A percentile compares a stretch with the other conserved stretches of the same genome.
Evolutionary conservation across 2,329 filamentous ascomycete species (phyloP).

Genomic region (Hymenoscyphus occultus): DNA sequence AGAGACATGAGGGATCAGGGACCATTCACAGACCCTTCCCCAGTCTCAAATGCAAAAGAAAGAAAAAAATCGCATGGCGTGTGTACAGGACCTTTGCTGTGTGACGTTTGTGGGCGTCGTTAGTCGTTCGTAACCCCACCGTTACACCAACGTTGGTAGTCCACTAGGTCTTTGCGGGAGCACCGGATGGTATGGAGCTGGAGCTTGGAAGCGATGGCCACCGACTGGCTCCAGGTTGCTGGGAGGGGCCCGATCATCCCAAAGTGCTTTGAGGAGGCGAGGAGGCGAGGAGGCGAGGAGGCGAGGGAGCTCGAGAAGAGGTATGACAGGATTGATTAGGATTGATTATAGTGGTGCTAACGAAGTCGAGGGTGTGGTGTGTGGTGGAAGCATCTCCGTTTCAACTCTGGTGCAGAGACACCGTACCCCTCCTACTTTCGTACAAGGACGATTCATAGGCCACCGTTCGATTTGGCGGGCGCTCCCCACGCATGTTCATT

Average conservation of each 20-base stretch:
- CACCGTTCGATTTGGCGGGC: neutral
- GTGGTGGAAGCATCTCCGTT: neutral
- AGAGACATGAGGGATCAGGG: neutral
- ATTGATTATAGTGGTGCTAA: neutral
- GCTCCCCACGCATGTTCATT: neutral
- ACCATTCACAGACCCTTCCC: neutral
- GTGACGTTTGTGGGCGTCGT: slow-evolving; percentile 2
- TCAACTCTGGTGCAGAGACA: slow-evolving; percentile 1
- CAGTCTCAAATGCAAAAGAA: neutral
- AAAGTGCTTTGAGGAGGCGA: neutral
- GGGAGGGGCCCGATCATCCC: neutral
- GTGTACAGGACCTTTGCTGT: neutral
- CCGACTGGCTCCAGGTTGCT: neutral
- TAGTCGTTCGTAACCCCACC: slow-evolving; percentile 5
- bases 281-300: too few relatives aligned
- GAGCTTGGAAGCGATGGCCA: neutral
- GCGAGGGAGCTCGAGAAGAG: neutral
- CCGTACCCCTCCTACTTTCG: neutral
- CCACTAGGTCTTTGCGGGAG: neutral
- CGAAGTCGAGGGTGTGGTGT: neutral
- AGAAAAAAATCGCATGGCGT: neutral
- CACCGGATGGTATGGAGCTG: neutral
- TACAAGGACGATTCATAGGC: neutral
- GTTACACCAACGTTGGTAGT: slow-evolving; percentile 7
- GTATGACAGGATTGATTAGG: neutral